A percentile compares a stretch with the other conserved stretches of the same genome.
phyloP scores from a whole-genome alignment of 192 early-diverging fungal genomes.

The Endogone sp. region DNA sequence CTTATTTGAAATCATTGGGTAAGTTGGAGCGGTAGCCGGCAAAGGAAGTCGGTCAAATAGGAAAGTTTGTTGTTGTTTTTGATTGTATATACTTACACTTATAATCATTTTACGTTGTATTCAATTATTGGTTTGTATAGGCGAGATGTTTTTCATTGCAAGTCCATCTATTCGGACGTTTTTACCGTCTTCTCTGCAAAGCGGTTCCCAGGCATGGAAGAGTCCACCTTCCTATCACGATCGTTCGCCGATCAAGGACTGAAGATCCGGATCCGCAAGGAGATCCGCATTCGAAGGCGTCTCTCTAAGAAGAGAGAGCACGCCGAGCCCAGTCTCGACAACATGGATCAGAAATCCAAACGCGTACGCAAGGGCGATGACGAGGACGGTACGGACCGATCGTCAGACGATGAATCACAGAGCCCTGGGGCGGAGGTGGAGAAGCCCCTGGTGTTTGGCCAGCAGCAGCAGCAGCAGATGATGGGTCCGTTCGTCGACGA shows the following conservation, averaged over 20 bases:
- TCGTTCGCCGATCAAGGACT: conserved; percentile 96
- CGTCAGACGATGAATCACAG: neutral
- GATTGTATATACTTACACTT: conserved; percentile 3
- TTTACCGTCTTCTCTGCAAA: conserved; percentile 92
- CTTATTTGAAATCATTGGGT: conserved; percentile 88
- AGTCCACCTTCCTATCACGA: conserved; percentile 84
- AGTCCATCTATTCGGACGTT: conserved; percentile 77
- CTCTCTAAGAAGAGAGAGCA: conserved; percentile 9
- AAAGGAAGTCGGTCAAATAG: too few relatives aligned
- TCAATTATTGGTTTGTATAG: conserved; percentile 24
- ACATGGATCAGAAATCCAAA: neutral
- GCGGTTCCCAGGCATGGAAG: conserved; percentile 96
- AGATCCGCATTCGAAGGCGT: conserved; percentile 45
- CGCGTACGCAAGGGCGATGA: neutral
- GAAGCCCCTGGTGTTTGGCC: neutral
- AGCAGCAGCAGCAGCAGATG: neutral
- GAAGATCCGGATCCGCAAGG: conserved; percentile 92
- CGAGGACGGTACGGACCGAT: neutral
- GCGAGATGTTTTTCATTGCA: conserved; percentile 84
- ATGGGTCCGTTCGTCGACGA: neutral
- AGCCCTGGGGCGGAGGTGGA: neutral
- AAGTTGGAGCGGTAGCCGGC: conserved; percentile 4
- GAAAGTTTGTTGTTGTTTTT: too few relatives aligned
- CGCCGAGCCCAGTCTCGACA: neutral
- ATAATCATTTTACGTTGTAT: neutral